Conservation (phyloP, 1,284 basidiomycete species). For the Anthracocystis walkeri region DNA sequence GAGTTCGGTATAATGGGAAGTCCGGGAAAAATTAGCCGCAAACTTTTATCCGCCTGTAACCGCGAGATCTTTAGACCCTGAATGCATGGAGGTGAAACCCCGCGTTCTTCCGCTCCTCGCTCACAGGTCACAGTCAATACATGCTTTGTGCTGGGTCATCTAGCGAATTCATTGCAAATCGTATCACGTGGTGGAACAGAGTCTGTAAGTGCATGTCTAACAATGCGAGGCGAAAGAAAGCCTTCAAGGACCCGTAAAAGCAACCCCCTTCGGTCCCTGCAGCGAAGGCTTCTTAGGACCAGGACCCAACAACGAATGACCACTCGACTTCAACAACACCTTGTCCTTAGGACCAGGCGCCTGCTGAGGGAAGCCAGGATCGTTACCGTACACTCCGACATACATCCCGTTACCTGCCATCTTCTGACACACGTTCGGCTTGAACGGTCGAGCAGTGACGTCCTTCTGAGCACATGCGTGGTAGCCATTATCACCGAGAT, state of each 20-base stretch:
- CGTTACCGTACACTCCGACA: slow-evolving; percentile 39
- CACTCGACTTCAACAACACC: slow-evolving; percentile 11
- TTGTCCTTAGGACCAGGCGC: slow-evolving; percentile 8
- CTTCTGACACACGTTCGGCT: slow-evolving; percentile 29
- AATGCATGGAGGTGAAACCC: not conserved
- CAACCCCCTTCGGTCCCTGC: not conserved
- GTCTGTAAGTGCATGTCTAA: not conserved
- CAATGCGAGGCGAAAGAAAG: not conserved
- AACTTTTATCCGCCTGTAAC: slow-evolving; percentile 12
- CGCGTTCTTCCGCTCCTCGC: slow-evolving; percentile 4
- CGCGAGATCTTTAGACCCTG: slow-evolving; percentile 6
- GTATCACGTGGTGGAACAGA: not conserved
- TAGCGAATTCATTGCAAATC: not conserved
- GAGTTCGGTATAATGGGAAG: not conserved
- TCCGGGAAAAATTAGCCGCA: slow-evolving; percentile 9
- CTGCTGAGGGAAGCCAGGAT: slow-evolving; percentile 13
- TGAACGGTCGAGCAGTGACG: slow-evolving; percentile 5
- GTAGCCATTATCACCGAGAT: slow-evolving; percentile 10
- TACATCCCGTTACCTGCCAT: slow-evolving; percentile 13
- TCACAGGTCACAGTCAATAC: not conserved
- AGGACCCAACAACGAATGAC: slow-evolving; percentile 11
- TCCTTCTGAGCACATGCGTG: slow-evolving; percentile 26
- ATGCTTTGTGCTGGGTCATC: not conserved
- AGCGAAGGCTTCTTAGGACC: not conserved
- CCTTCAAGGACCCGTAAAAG: not conserved